Evolutionary conservation across 345 rosid species (phyloP), one percentile per base, ranked within the genome.

Genomic region (Salix koriyanagi): DNA sequence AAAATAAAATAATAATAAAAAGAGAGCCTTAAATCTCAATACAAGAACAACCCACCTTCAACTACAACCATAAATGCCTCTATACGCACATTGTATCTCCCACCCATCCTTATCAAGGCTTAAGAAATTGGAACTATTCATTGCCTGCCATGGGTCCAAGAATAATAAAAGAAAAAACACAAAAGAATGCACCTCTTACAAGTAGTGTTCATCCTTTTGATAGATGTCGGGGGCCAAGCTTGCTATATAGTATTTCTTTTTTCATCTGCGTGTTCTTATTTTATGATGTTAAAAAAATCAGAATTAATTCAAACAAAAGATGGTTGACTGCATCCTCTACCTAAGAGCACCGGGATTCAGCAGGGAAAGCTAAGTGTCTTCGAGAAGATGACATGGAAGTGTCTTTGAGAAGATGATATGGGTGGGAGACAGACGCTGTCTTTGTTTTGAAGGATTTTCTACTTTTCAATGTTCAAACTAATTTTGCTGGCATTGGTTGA

Each of bases 51-150:
- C 81, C 74, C 82, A 78, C 79, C 74, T 75, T 46, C 85, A 82
- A 75, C 79, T 25, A 73, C 62, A 82, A 12, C 75, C 75, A 76
- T 82, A 71, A 84, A 78, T 82, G 84, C 62, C 69, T 72, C 13
- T 14, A 48, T 30, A 5, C 34, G 23, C 36, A 62, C 46, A n/a
- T 69, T 60, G 70, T 42, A 36, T 36, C 65, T 7, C 62, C 70
- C 11, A 67, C 75, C 69, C 58, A 5, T 76, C 77, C 37, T 75
- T 75, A 34, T 54, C 76, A 64, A 4, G 62, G 7, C 69, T 83
- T 65, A 71, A 60, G 44, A 68, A 62, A 73, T 34, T 2, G 61
- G 54, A 75, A 56, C 16, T n/a, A 76, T 67, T 69, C 65, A 84
- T 50, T 72, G 80, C 67, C 39, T 81, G 78, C 76, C 46, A 64